These are phyloP conservation scores for Pichia sp. DNA, from an alignment of 1,139 yeast genomes.

Conservation along the genomic window DNA sequence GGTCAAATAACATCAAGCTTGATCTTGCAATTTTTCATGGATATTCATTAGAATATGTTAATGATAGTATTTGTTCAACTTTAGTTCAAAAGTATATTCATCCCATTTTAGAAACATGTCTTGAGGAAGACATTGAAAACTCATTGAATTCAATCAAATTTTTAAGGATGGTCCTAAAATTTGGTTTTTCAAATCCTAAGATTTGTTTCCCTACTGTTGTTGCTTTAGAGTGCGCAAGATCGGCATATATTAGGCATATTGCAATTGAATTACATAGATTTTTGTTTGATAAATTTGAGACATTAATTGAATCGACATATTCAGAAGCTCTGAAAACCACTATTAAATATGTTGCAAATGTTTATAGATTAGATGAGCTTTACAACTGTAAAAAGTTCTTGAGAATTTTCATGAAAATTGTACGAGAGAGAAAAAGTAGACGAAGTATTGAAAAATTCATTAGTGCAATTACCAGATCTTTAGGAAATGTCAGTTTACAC, in stretches of 20 bases:
- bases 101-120: slow-evolving; percentile 42
- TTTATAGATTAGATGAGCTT: slow-evolving; percentile 22
- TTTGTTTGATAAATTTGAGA: slow-evolving; percentile 59
- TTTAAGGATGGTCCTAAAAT: slow-evolving; percentile 46
- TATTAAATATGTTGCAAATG: slow-evolving; percentile 35
- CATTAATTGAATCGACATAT: slow-evolving; percentile 60
- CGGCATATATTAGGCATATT: slow-evolving; percentile 36
- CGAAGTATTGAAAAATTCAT: slow-evolving; percentile 46
- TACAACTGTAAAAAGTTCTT: slow-evolving; percentile 23
- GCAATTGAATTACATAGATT: slow-evolving; percentile 50
- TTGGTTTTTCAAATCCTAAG: slow-evolving; percentile 74
- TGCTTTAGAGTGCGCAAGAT: slow-evolving; percentile 57
- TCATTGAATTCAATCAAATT: slow-evolving; percentile 45
- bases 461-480: slow-evolving; percentile 30
- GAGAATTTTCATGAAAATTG: slow-evolving; percentile 36
- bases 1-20: slow-evolving; percentile 30
- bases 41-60: slow-evolving; percentile 37
- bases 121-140: slow-evolving; percentile 29
- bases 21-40: slow-evolving; percentile 55
- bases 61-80: slow-evolving; percentile 69
- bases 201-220: slow-evolving; percentile 60
- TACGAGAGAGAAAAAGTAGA: slow-evolving; percentile 38
- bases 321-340: slow-evolving; percentile 59
- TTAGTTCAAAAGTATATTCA: slow-evolving; percentile 57
- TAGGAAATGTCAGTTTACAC: slow-evolving; percentile 36